Evolutionary conservation across 148 eudicot genomes (phyloP).

Genomic region (Fagopyrum esculentum): DNA sequence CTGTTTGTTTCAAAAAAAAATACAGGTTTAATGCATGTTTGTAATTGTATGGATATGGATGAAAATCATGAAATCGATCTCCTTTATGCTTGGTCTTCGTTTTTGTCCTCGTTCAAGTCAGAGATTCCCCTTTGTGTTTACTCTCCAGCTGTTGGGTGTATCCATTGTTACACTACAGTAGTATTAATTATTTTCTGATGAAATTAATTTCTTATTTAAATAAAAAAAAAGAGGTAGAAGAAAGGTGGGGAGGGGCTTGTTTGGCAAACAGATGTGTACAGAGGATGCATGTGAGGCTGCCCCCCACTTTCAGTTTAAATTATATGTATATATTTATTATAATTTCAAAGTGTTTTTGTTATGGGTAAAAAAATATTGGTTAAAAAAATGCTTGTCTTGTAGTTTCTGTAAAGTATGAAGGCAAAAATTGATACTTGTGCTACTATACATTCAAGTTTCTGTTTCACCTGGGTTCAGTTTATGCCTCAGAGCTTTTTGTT

Average conservation of each 20-base stretch:
- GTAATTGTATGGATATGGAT: not conserved
- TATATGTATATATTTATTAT: not conserved
- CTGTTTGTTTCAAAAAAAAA: too few relatives aligned
- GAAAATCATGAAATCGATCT: not conserved
- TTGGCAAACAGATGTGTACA: slow-evolving; percentile 12
- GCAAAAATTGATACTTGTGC: slow-evolving; percentile 5
- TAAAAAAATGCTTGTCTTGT: not conserved
- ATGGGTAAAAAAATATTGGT: not conserved
- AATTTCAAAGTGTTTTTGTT: not conserved
- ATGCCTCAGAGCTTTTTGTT: not conserved
- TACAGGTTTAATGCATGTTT: not conserved
- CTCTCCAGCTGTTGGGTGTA: not conserved
- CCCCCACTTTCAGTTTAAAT: slow-evolving; percentile 2
- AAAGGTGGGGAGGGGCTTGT: slow-evolving; percentile 13
- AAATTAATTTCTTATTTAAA: not conserved
- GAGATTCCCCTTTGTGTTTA: slow-evolving; percentile 7
- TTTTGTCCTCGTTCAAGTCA: slow-evolving; percentile 1
- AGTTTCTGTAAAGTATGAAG: slow-evolving; percentile 10
- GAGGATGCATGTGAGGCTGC: slow-evolving; percentile 12
- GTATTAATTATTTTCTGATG: not conserved
- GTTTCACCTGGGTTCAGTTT: not conserved
- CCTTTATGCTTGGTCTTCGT: not conserved
- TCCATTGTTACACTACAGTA: slow-evolving; percentile 5
- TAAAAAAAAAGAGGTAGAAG: not conserved
- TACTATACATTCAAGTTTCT: slow-evolving; percentile 7